Evolutionary conservation across 176 grass and related monocot genomes (phyloP), one percentile per base, ranked within the genome.

Genomic region (Puya raimondii): DNA sequence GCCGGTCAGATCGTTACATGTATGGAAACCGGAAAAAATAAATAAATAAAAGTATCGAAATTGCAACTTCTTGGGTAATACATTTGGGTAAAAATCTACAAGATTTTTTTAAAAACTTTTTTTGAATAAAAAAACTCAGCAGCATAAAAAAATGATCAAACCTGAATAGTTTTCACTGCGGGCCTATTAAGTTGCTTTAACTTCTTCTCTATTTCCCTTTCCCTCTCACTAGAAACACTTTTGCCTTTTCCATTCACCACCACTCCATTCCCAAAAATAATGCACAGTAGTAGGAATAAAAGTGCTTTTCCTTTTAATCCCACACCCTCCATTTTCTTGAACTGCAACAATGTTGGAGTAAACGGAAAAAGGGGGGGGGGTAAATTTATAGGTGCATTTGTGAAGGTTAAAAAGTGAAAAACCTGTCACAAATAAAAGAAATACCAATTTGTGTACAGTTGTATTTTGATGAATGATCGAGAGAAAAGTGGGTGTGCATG

Each of bases 101-200:
- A 47, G 48, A 9, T 1, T 27, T 13, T 2, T 47, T 23, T 25
- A n/a, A n/a, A 69, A 42, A 16, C 13, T 51, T 54, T 14, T 7
- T 56, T 56, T 56, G 16, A 14, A n/a, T 56, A 56, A 14, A 14
- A 14, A 12, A 56, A n/a, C 14, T 56, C 12, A 14, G 3, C 16
- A 1, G 14, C 63, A 64, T 22, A 9, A 16, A n/a, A 29, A 20
- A 13, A 21, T 11, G 4, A 65, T 12, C 12, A 12, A 65, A 66
- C 27, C 23, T 66, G 64, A 26, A 66, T 66, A 26, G 25, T 66
- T 26, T 66, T 66, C 23, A 66, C 64, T 16, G 64, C 64, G 17
- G 64, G 64, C 64, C 27, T 66, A 9, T 66, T 66, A 7, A 66
- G 64, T 29, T 29, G 64, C 33, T 66, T 66, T 12, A 66, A 42